These are phyloP conservation scores for Backusella circina DNA, from an alignment of 192 early-diverging fungal species.

Conservation along the genomic window DNA sequence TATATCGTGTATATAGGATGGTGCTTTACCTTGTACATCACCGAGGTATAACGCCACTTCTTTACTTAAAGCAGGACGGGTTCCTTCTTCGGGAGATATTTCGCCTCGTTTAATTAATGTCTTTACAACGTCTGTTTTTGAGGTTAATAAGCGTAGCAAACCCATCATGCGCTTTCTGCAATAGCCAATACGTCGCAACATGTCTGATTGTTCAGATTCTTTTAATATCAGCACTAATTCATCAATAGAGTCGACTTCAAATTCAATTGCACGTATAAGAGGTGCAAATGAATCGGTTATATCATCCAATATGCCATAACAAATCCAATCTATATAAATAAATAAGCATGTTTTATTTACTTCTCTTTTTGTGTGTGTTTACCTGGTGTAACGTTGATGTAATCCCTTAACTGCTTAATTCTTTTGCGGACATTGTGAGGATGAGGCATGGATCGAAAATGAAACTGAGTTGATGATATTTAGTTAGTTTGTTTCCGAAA, in stretches of 20 bases:
- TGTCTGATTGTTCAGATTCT: conserved; percentile 83
- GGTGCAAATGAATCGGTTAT: conserved; percentile 94
- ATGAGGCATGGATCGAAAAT: conserved; percentile 75
- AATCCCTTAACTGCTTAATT: conserved; percentile 80
- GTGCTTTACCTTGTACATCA: conserved; percentile 57
- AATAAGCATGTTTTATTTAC: neutral
- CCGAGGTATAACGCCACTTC: conserved; percentile 77
- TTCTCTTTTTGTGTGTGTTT: neutral
- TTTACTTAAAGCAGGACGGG: conserved; percentile 30
- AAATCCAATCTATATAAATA: conserved; percentile 81
- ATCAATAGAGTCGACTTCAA: conserved; percentile 95
- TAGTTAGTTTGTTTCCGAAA: neutral
- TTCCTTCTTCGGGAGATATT: conserved; percentile 11
- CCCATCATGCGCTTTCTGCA: conserved; percentile 72
- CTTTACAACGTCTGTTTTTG: conserved; percentile 76
- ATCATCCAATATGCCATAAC: conserved; percentile 95
- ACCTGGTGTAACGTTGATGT: conserved; percentile 82
- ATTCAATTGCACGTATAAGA: conserved; percentile 81
- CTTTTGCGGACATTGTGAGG: conserved; percentile 82
- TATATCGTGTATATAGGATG: neutral
- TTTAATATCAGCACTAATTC: conserved; percentile 91
- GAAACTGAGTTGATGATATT: conserved; percentile 64
- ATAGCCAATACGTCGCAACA: conserved; percentile 74
- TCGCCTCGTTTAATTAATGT: conserved; percentile 69
- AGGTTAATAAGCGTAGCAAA: conserved; percentile 61